Evolutionary conservation across 2,329 filamentous ascomycete genomes (phyloP), one percentile per base, ranked within the genome.

Genomic region (Colletotrichum melonis): DNA sequence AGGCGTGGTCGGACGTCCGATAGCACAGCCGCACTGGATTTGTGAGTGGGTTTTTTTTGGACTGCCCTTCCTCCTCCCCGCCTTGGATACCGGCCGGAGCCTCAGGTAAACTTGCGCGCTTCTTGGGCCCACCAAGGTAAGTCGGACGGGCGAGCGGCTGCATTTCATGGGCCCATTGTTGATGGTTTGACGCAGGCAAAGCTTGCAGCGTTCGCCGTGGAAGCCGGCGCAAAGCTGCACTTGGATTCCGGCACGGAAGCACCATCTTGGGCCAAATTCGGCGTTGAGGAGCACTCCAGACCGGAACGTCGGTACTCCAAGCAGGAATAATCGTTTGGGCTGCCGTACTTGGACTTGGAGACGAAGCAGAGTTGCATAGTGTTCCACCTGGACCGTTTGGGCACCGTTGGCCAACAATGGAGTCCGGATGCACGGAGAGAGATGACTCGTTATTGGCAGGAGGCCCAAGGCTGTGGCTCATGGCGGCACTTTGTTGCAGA

Each of bases 1-100:
- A 66, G 71, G 71, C 35, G 56, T 63, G 71, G 67, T 73, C 71
- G 71, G 71, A 73, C 71, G 71, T 73, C 71, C 71, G 71, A 70
- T 52, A 57, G 49, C 46, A 65, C 60, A 70, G 55, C 60, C 66
- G 66, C 67, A 59, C 59, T 62, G 19, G 56, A 35, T 65, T 64
- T 32, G 22, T 38, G 59, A 30, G 24, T 58, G 52, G 52, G 52
- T 28, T 22, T 24, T 24, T 9, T 24, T n/a, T 4, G 49, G 38
- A 35, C 19, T 58, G 19, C 28, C 12, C 24, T 26, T 12, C 22
- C 14, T 8, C 19, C 28, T n/a, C 30, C 32, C 38, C 59, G 38
- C 52, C 54, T 59, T 38, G 56, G 19, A 26, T 38, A 56, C 54
- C 22, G 16, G 12, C 49, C 59, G 54, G 54, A 30, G 54, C 24